phyloP scores from a whole-genome alignment of 805 yeast genomes.

The Wickerhamiella australiensis region DNA sequence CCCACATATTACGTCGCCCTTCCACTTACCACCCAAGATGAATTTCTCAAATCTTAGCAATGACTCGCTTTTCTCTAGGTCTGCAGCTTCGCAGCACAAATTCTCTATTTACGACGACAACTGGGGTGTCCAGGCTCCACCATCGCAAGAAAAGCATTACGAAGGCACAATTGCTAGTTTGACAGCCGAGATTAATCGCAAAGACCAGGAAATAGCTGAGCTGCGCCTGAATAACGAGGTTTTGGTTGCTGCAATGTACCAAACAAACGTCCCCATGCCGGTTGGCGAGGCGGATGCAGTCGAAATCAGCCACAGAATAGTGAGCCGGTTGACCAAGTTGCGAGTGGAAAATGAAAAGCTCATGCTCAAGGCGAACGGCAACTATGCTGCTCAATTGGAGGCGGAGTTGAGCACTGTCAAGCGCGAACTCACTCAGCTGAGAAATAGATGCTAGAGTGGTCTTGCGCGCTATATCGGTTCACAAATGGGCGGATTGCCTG shows the following conservation, averaged over 20 bases:
- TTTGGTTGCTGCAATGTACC: constrained; percentile 19
- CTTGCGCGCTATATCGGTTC: too few relatives aligned
- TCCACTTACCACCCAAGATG: background rate
- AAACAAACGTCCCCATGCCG: constrained; percentile 11
- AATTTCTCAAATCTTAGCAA: background rate
- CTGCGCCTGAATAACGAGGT: constrained; percentile 20
- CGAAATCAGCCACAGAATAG: constrained; percentile 22
- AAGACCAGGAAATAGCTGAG: constrained; percentile 17
- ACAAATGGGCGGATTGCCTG: too few relatives aligned
- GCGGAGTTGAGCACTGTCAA: constrained; percentile 11
- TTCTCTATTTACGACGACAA: background rate
- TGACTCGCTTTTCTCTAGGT: background rate
- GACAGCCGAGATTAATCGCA: constrained; percentile 5
- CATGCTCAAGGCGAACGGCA: constrained; percentile 14
- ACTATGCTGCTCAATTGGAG: constrained; percentile 17
- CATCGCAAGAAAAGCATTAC: background rate
- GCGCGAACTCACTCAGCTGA: background rate
- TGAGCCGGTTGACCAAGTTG: constrained; percentile 17
- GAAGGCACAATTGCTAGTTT: background rate
- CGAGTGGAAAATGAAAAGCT: constrained; percentile 21
- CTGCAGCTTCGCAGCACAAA: background rate
- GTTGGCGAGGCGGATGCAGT: constrained; percentile 16
- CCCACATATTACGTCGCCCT: background rate
- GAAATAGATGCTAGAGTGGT: too few relatives aligned
- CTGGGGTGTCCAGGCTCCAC: background rate